A percentile compares a stretch with the other conserved stretches of the same genome.
Conservation (phyloP, 2,329 filamentous ascomycete species). For the Colletotrichum sansevieriae region DNA sequence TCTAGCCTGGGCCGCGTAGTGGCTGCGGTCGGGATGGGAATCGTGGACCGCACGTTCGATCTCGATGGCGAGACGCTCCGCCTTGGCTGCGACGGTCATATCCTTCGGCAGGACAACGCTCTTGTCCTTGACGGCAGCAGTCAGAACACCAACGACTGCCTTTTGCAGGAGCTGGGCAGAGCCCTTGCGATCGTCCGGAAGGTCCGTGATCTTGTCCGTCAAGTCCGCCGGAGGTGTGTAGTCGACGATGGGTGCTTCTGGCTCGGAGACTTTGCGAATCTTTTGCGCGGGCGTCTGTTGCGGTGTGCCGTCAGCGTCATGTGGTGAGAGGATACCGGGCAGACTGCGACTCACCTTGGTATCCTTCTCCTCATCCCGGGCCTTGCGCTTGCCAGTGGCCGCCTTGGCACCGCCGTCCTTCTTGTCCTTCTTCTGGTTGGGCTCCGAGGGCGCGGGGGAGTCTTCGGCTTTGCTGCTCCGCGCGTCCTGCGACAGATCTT, state of each 20-base stretch:
- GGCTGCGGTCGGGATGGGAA: constrained; percentile 64
- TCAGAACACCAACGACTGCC: constrained; percentile 75
- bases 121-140: constrained; percentile 74
- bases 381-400: constrained; percentile 67
- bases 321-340: no score
- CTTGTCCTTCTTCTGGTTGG: constrained; percentile 61
- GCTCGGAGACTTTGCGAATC: constrained; percentile 68
- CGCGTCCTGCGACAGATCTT: constrained; percentile 48
- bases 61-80: constrained; percentile 79
- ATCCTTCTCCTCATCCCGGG: constrained; percentile 66
- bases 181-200: constrained; percentile 74
- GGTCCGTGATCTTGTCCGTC: constrained; percentile 63
- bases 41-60: constrained; percentile 81
- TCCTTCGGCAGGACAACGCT: constrained; percentile 73
- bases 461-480: constrained; percentile 50
- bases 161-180: constrained; percentile 79
- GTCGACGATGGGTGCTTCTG: constrained; percentile 53
- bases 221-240: constrained; percentile 67
- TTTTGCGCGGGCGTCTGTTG: constrained; percentile 59
- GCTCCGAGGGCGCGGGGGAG: constrained; percentile 56
- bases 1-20: constrained; percentile 75
- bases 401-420: constrained; percentile 59
- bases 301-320: background rate
- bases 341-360: constrained; percentile 58
- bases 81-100: constrained; percentile 72